Base-by-base conservation (phyloP, 345 rosid species). In the Stellera chamaejasme region DNA sequence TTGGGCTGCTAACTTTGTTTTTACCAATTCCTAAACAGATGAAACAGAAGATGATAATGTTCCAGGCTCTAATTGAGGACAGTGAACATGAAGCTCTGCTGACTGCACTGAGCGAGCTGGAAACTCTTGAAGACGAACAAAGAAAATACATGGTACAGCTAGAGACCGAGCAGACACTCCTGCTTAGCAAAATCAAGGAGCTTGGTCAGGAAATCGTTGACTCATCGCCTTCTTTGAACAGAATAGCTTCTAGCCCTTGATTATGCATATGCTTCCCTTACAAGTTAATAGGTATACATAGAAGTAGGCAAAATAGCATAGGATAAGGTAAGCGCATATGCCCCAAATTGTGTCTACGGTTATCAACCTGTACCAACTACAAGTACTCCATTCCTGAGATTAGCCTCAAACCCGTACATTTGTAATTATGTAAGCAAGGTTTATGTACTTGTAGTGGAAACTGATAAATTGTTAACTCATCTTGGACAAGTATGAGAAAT, bases 131-230 rank as follows among this genome's bases (percentile, higher is more conserved):
- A 69, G 94, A 84, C 43, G 64, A 62, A 60, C 97, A 81, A 75
- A 85, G 87, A 73, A 88, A 81, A 66, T 84, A 84, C 79, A 66
- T 79, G 77, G 63, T 80, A 13, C 97, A 83, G 81, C 92, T 89
- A 11, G 96, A 89, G 69, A 80, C 83, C 0, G 99, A 93, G 79
- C 99, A 84, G 63, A 79, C 36, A 72, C 78, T 93, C 59, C 79
- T 93, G 26, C 72, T 88, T 2, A 72, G 75, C 72, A 93, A 93
- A 84, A 81, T 93, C 60, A 81, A 82, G 68, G 99, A 93, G 59
- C 96, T 93, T 14, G 99, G 96, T 48, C 77, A 80, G 50, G 99
- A 93, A 72, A 74, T 93, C 10, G 56, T 75, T 32, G 73, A 71
- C 81, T 72, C 94, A 5, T 66, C 91, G 3, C 75, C 91, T 11